These are phyloP conservation scores for Gossypium australe DNA, from an alignment of 345 rosid species.

Conservation along the genomic window DNA sequence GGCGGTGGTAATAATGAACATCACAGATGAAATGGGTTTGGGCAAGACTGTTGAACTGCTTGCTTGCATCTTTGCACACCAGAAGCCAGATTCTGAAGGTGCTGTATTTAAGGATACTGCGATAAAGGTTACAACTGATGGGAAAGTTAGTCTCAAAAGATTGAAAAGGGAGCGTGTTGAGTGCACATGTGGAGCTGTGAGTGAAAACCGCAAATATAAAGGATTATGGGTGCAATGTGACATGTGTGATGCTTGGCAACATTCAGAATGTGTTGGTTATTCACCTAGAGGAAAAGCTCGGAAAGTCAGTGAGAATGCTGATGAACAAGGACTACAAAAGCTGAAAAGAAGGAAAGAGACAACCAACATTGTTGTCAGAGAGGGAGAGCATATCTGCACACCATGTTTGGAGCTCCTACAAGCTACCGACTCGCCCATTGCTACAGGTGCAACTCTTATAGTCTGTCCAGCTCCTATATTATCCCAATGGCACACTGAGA, in stretches of 20 bases:
- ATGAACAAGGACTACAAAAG: conserved; percentile 25
- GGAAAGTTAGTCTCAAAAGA: conserved; percentile 43
- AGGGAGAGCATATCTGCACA: conserved; percentile 71
- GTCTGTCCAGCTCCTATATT: conserved; percentile 96
- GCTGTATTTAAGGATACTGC: conserved; percentile 17
- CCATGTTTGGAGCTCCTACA: conserved; percentile 71
- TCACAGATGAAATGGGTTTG: conserved; percentile 96
- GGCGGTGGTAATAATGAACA: conserved; percentile 24
- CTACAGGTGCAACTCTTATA: conserved; percentile 87
- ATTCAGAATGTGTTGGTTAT: conserved; percentile 95
- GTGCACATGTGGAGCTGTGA: conserved; percentile 95
- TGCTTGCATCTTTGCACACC: conserved; percentile 81
- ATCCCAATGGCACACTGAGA: conserved; percentile 93
- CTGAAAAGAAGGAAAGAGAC: conserved; percentile 45
- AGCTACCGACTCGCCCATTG: conserved; percentile 69
- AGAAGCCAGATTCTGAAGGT: conserved; percentile 43
- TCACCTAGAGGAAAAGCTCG: conserved; percentile 57
- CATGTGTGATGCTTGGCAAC: conserved; percentile 98
- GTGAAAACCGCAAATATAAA: conserved; percentile 63
- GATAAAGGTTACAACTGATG: conserved; percentile 28
- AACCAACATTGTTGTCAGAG: conserved; percentile 45
- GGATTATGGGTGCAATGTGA: conserved; percentile 99
- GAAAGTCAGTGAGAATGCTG: conserved; percentile 17
- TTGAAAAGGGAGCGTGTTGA: conserved; percentile 85
- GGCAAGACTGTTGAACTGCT: conserved; percentile 96